Evolutionary conservation across 1,284 basidiomycete species (phyloP).

Genomic region (Heterobasidion occidentale): DNA sequence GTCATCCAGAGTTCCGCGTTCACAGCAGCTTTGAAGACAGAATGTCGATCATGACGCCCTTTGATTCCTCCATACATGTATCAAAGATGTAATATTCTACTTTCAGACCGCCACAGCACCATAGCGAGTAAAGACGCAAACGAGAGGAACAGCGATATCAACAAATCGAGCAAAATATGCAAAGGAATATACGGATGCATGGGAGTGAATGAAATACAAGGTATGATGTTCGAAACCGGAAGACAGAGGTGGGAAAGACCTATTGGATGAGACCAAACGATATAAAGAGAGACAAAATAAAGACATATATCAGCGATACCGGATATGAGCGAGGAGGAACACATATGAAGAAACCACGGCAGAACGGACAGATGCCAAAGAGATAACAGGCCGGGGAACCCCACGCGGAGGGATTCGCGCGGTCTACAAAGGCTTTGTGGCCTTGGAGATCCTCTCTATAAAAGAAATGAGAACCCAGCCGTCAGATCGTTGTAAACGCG

Average conservation of each 20-base stretch:
- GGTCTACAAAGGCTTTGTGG: background rate
- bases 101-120: background rate
- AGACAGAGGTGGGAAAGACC: background rate
- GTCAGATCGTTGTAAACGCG: background rate
- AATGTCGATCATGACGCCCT: no score
- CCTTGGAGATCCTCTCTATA: background rate
- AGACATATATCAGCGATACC: background rate
- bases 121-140: background rate
- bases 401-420: background rate
- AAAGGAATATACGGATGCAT: background rate
- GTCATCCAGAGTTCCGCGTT: no score
- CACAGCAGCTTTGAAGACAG: no score
- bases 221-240: background rate
- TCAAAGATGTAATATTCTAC: background rate
- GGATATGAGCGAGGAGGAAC: background rate
- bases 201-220: background rate
- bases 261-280: background rate
- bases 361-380: background rate
- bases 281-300: background rate
- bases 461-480: background rate
- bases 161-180: background rate
- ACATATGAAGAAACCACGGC: background rate
- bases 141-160: background rate
- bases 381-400: background rate
- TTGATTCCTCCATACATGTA: background rate